Evolutionary conservation across 139 green algal genomes (phyloP).

Genomic region (Chlamydomonas sphaeroides): DNA sequence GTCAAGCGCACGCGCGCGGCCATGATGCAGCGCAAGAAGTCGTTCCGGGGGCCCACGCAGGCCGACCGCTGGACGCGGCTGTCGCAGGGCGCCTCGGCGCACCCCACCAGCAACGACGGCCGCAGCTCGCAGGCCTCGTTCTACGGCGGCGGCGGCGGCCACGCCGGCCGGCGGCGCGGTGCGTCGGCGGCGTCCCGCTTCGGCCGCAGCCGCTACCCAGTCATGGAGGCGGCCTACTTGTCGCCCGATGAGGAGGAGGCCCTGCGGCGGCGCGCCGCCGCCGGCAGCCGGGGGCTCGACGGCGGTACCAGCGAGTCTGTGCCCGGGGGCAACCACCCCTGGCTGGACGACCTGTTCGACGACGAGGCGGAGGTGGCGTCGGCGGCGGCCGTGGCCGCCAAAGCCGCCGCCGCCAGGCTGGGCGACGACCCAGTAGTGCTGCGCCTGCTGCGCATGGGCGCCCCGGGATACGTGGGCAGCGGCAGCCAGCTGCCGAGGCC

Average conservation of each 20-base stretch:
- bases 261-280: too few relatives aligned
- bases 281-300: neutral
- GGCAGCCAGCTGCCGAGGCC: too few relatives aligned
- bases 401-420: neutral
- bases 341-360: slow-evolving; percentile 21
- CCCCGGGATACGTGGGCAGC: too few relatives aligned
- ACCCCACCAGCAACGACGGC: too few relatives aligned
- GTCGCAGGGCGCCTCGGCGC: neutral
- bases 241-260: neutral
- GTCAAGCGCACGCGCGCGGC: slow-evolving; percentile 15
- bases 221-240: slow-evolving; percentile 9
- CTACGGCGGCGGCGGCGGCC: too few relatives aligned
- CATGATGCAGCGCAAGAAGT: neutral
- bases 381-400: too few relatives aligned
- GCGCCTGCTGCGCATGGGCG: neutral
- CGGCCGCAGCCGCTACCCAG: slow-evolving; percentile 17
- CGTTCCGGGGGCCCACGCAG: neutral
- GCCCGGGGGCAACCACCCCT: neutral
- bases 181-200: slow-evolving; percentile 12
- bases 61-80: neutral
- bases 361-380: neutral
- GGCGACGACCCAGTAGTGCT: neutral
- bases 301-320: too few relatives aligned
- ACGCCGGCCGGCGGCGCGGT: neutral
- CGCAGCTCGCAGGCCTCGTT: neutral